Conservation (phyloP, 129 eudicot genomes). For the Saussurea involucrata region DNA sequence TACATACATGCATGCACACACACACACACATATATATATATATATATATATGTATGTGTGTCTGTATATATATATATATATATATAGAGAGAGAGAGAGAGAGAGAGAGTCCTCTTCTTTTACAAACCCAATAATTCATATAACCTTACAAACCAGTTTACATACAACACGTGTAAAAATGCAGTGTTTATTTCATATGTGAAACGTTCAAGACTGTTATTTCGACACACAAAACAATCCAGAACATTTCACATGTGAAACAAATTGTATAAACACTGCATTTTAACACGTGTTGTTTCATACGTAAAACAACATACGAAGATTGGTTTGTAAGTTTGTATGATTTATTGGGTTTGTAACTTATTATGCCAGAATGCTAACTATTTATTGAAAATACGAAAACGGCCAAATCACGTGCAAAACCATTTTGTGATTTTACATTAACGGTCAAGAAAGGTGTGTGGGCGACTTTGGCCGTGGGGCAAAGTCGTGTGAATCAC, state of each 20-base stretch:
- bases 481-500: too few species aligned
- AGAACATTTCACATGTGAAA: not conserved
- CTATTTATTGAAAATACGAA: too few species aligned
- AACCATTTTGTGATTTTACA: too few species aligned
- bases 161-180: not conserved
- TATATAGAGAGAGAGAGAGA: not conserved
- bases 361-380: too few species aligned
- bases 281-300: not conserved
- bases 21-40: not conserved
- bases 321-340: not conserved
- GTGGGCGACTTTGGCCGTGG: too few species aligned
- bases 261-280: not conserved
- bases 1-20: not conserved
- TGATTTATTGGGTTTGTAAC: not conserved
- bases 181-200: not conserved
- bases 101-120: too few species aligned
- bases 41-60: too few species aligned
- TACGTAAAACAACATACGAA: not conserved
- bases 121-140: not conserved
- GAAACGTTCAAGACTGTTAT: not conserved
- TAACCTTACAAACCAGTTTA: not conserved
- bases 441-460: too few species aligned
- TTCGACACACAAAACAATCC: too few species aligned
- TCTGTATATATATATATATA: too few species aligned
- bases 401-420: too few species aligned